Conservation (phyloP, 129 eudicot genomes). For the Escallonia herrerae region DNA sequence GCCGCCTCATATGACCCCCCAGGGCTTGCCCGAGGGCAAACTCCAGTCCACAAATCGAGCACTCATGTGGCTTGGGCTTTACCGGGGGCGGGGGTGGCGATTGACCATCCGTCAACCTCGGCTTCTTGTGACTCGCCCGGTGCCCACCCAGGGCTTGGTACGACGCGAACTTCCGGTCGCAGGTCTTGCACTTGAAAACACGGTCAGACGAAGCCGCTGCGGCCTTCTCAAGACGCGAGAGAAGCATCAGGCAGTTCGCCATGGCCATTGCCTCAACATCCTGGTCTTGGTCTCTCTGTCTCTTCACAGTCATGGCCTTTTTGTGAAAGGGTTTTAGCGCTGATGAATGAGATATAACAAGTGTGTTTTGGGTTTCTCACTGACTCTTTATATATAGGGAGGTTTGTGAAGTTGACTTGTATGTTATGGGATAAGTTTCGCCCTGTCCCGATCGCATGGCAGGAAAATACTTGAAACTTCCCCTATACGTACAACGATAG, state of each 20-base stretch:
- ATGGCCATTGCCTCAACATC: slow-evolving; percentile 3
- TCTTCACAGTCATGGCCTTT: slow-evolving; percentile 18
- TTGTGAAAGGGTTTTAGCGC: too few relatives aligned
- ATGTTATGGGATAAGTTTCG: too few relatives aligned
- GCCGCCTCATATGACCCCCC: slow-evolving; percentile 1
- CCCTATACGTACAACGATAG: too few relatives aligned
- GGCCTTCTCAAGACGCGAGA: slow-evolving; percentile 21
- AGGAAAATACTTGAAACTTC: too few relatives aligned
- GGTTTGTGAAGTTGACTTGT: too few relatives aligned
- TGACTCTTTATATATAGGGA: too few relatives aligned
- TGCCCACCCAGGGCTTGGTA: slow-evolving; percentile 49
- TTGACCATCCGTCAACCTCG: slow-evolving; percentile 9
- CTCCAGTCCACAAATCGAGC: slow-evolving; percentile 1
- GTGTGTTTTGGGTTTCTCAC: too few relatives aligned
- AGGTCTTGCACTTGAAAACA: slow-evolving; percentile 31
- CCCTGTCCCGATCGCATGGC: too few relatives aligned
- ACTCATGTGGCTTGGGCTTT: not conserved
- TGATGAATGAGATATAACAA: too few relatives aligned
- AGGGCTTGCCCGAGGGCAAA: not conserved
- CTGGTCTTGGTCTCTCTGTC: slow-evolving; percentile 1
- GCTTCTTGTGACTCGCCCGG: slow-evolving; percentile 40
- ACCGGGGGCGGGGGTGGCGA: not conserved
- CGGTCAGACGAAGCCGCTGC: not conserved
- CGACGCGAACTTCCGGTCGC: slow-evolving; percentile 23
- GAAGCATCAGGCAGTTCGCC: slow-evolving; percentile 39